Percentiles rank a stretch among this genome's conserved stretches.
These are phyloP conservation scores for Talaromyces sp. DNA, from an alignment of 2,329 filamentous ascomycete genomes.

Conservation along the genomic window DNA sequence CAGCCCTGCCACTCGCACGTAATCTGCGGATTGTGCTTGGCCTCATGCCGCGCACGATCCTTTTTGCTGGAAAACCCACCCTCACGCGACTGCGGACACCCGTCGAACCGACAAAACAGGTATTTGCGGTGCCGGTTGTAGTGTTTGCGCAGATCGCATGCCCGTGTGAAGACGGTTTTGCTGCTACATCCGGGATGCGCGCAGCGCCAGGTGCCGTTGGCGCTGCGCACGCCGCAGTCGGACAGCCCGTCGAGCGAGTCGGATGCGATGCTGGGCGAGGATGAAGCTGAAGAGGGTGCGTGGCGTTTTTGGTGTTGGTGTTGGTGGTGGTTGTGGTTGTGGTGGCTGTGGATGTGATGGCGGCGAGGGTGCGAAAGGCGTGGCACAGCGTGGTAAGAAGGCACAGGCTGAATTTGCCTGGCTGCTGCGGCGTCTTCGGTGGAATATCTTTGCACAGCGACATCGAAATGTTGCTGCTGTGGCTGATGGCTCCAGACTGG, in stretches of 20 bases:
- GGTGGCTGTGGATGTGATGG: not conserved
- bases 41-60: slow-evolving; percentile 56
- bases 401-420: not conserved
- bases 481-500: not conserved
- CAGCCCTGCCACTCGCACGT: slow-evolving; percentile 55
- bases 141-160: slow-evolving; percentile 59
- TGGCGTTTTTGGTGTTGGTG: not conserved
- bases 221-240: slow-evolving; percentile 26
- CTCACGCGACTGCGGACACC: slow-evolving; percentile 52
- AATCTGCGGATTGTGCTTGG: slow-evolving; percentile 58
- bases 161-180: slow-evolving; percentile 52
- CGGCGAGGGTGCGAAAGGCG: not conserved
- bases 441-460: not conserved
- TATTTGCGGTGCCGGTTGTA: slow-evolving; percentile 58
- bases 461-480: not conserved
- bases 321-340: not conserved
- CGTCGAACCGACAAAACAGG: slow-evolving; percentile 55
- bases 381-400: not conserved
- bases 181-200: slow-evolving; percentile 56
- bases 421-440: not conserved
- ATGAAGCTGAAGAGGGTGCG: not conserved
- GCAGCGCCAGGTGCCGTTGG: slow-evolving; percentile 50
- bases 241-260: slow-evolving; percentile 14
- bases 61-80: slow-evolving; percentile 60
- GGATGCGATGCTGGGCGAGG: not conserved